Percentiles rank a stretch among this genome's conserved stretches.
Evolutionary conservation across 805 yeast species (phyloP).

Genomic region (Komagataella kurtzmanii): DNA sequence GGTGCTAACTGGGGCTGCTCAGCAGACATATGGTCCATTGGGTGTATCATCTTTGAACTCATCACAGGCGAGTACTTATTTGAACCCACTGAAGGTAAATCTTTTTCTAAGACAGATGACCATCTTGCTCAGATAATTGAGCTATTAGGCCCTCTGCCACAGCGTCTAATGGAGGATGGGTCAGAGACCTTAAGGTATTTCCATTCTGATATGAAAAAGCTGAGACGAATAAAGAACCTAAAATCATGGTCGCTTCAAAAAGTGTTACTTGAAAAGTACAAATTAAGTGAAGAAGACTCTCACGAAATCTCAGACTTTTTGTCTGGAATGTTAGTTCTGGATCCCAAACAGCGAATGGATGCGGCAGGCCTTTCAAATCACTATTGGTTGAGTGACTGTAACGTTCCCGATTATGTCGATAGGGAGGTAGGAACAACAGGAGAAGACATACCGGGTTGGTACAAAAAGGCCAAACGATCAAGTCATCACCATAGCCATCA

Average conservation of each 20-base stretch:
- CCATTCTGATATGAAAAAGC: constrained; percentile 22
- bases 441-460: constrained; percentile 88
- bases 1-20: constrained; percentile 92
- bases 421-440: constrained; percentile 74
- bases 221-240: constrained; percentile 67
- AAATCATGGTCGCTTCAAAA: constrained; percentile 82
- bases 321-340: constrained; percentile 67
- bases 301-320: constrained; percentile 63
- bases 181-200: constrained; percentile 35
- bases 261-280: constrained; percentile 80
- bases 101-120: constrained; percentile 84
- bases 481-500: not conserved
- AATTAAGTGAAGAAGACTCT: constrained; percentile 55
- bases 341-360: constrained; percentile 78
- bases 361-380: constrained; percentile 93
- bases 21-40: constrained; percentile 93
- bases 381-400: constrained; percentile 70
- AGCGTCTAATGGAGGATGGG: constrained; percentile 47
- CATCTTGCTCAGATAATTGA: constrained; percentile 94
- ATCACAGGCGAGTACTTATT: constrained; percentile 90
- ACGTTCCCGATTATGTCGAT: constrained; percentile 67
- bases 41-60: constrained; percentile 81
- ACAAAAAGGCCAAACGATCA: constrained; percentile 36
- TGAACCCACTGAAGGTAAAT: constrained; percentile 72
- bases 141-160: constrained; percentile 24